phyloP scores from a whole-genome alignment of 2,329 filamentous ascomycete species.

The Diaporthe sp. region DNA sequence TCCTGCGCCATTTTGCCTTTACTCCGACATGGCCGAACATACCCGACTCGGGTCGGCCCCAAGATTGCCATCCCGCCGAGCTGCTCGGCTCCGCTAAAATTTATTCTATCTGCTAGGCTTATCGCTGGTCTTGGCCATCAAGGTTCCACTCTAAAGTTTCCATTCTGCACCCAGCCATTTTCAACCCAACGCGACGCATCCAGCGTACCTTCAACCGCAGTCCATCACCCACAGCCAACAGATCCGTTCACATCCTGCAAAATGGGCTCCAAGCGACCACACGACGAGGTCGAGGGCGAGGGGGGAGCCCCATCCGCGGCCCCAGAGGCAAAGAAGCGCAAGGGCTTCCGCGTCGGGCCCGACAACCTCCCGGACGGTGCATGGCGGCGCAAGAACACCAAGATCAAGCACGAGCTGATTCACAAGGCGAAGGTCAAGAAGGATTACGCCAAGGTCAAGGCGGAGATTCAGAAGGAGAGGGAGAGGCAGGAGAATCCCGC shows the following conservation, averaged over 20 bases:
- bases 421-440: slow-evolving; percentile 95
- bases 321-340: slow-evolving; percentile 66
- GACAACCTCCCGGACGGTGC: slow-evolving; percentile 92
- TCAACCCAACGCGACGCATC: not conserved
- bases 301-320: slow-evolving; percentile 50
- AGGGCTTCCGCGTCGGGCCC: slow-evolving; percentile 89
- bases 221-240: not conserved
- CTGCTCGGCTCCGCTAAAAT: not conserved
- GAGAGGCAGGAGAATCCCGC: slow-evolving; percentile 40
- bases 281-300: slow-evolving; percentile 60
- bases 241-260: not conserved
- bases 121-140: slow-evolving; percentile 34
- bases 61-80: slow-evolving; percentile 27
- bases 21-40: slow-evolving; percentile 40
- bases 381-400: slow-evolving; percentile 83
- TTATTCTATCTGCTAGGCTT: slow-evolving; percentile 12
- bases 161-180: not conserved
- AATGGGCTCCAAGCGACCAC: slow-evolving; percentile 74
- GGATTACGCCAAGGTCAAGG: slow-evolving; percentile 89
- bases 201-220: not conserved
- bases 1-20: slow-evolving; percentile 40
- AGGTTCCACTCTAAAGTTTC: slow-evolving; percentile 33
- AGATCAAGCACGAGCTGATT: slow-evolving; percentile 91
- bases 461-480: slow-evolving; percentile 53
- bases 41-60: slow-evolving; percentile 39